Evolutionary conservation across 2,329 filamentous ascomycete genomes (phyloP), one percentile per base, ranked within the genome.

Genomic region (Exophiala mesophila): DNA sequence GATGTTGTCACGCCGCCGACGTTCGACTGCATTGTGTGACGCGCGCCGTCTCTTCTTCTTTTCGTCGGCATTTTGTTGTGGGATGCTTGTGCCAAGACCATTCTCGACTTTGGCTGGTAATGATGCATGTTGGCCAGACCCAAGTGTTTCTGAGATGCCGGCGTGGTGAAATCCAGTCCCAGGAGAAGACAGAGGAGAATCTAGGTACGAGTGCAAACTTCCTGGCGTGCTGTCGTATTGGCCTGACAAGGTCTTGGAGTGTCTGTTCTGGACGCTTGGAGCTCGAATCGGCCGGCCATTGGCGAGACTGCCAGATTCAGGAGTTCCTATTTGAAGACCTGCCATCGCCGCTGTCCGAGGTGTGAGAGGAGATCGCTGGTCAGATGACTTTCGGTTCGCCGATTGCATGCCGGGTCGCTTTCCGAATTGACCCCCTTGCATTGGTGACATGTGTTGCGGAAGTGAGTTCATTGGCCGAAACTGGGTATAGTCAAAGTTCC

Each of bases 1-100:
- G 72, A 98, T 98, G 62, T 97, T 97, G 69, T 97, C 92, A 49
- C 92, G 81, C 49, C 92, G 83, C 38, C 92, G 83, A 43, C 92
- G 87, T 69, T 98, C 92, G 8, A 98, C 92, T 28, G 94, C 74
- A 61, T 98, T 97, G 69, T 98, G 92, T 1, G 90, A 97, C 59
- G 96, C 92, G 28, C 92, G 78, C 46, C 92, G 81, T 47, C 89
- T 78, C 63, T 90, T 87, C 56, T 88, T 80, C 77, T 97, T 97
- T 58, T 89, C 88, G 63, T 97, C 92, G 59, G 95, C 88, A 1
- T 88, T 83, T 41, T 92, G 86, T 41, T 92, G 86, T 39, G 84
- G 73, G 12, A 72, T 69, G 43, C 71, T 69, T 21, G 69, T 54
- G 23, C 55, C 65, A 32, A 65, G 57, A 13, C 55, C 71, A 40